Conservation (phyloP, 139 green algal genomes). For the Closterium sp. region DNA sequence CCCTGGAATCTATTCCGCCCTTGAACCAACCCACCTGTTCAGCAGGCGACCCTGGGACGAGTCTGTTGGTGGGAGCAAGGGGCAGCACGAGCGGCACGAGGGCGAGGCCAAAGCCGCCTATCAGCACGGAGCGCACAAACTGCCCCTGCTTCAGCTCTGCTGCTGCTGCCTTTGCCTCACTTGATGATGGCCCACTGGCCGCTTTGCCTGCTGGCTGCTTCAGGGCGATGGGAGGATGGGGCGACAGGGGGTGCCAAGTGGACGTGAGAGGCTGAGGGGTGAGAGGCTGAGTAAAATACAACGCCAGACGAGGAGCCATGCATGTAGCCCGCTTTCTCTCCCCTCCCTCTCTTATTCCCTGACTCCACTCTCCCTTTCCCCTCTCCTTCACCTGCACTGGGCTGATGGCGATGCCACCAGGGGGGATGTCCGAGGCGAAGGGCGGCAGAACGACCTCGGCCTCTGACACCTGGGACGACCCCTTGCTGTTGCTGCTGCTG, state of each 20-base stretch:
- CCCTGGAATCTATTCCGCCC: no score
- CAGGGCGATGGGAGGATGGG: background rate
- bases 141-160: background rate
- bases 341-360: background rate
- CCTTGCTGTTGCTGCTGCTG: background rate
- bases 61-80: background rate
- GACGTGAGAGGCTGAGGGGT: background rate
- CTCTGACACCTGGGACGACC: background rate
- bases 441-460: background rate
- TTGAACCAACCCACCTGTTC: background rate
- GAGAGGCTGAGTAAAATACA: background rate
- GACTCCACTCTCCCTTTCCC: background rate
- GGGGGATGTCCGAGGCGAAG: background rate
- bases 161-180: background rate
- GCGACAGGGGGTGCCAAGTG: background rate
- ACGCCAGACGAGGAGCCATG: no score
- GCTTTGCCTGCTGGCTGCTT: background rate
- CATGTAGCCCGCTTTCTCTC: background rate
- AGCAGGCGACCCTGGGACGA: background rate
- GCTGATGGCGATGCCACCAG: background rate
- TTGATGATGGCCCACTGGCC: background rate
- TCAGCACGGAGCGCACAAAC: background rate
- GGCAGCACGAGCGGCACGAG: background rate
- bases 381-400: background rate
- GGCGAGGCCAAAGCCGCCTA: background rate